Evolutionary conservation across 2,329 filamentous ascomycete genomes (phyloP), one percentile per base, ranked within the genome.

Genomic region (Hawksworthiomyces lignivorus): DNA sequence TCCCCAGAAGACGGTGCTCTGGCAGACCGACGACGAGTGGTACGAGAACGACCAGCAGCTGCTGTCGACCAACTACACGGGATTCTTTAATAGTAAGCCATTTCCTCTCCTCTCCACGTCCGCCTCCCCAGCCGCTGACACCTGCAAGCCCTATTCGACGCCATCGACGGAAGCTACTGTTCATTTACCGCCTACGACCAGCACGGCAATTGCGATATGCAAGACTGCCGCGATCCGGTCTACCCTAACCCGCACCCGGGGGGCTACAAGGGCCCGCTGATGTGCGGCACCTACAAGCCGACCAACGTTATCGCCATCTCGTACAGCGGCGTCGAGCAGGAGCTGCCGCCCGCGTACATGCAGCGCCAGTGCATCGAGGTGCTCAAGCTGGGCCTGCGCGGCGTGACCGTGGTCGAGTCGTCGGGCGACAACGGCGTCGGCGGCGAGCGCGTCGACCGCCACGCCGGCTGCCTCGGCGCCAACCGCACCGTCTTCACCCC

Each of bases 281-380:
- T 54, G 46, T 62, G 55, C 48, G 53, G 52, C 31, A 45, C 42
- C 5, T 50, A 47, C 56, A 65, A 68, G 51, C 65, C 68, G 4
- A 68, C 70, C n/a, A 71, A 74, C 44, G 70, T 74, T n/a, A 63
- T 70, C 35, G 65, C 61, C 9, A 67, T 73, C 36, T 72, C 69
- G 0, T 73, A 73, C 45, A 71, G 70, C 18, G 63, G 65, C 28
- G 60, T 67, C 20, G 70, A 76, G 50, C n/a, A n/a, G n/a, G n/a
- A 54, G 5, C 56, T 72, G 7, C 69, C 71, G 0, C 50, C 62
- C 5, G 56, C 54, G 41, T 76, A 76, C 52, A 65, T 70, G 37
- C 54, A 67, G 48, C 56, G 61, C 24, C 60, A 63, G 44, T 68
- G 65, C 49, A n/a, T n/a, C n/a, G n/a, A n/a, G n/a, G n/a, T n/a